phyloP scores from a whole-genome alignment of 345 rosid species.

The Isatis tinctoria region DNA sequence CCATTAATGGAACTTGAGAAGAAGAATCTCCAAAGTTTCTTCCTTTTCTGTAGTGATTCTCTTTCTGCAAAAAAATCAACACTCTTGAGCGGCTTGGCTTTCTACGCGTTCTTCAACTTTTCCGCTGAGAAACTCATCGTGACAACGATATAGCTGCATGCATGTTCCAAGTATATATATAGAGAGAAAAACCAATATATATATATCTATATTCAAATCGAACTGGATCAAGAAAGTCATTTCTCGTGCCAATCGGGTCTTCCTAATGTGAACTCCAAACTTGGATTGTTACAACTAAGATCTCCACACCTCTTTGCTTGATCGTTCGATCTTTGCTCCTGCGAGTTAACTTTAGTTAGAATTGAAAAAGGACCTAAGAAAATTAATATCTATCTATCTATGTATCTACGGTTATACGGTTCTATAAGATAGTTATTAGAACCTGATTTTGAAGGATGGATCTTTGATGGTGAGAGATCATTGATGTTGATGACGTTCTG shows the following conservation, averaged over 20 bases:
- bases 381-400: neutral
- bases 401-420: conserved; percentile 5
- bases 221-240: conserved; percentile 23
- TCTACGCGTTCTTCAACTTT: conserved; percentile 10
- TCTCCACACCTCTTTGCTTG: conserved; percentile 30
- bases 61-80: conserved; percentile 20
- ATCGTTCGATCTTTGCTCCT: conserved; percentile 28
- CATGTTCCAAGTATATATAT: conserved; percentile 4
- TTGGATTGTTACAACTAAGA: conserved; percentile 44
- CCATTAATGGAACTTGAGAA: conserved; percentile 26
- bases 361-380: neutral
- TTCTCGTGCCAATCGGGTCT: conserved; percentile 67
- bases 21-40: conserved; percentile 5
- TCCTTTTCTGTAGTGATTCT: neutral
- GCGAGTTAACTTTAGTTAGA: neutral
- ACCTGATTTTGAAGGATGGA: conserved; percentile 28
- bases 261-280: conserved; percentile 75
- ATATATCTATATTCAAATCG: neutral
- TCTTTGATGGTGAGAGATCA: conserved; percentile 26
- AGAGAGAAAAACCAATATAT: neutral
- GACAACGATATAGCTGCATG: conserved; percentile 12
- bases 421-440: conserved; percentile 2
- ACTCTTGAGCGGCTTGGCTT: neutral
- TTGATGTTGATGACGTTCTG: conserved; percentile 30
- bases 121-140: neutral